phyloP scores from a whole-genome alignment of 2,329 filamentous ascomycete species.

The Cytospora paraplurivora region DNA sequence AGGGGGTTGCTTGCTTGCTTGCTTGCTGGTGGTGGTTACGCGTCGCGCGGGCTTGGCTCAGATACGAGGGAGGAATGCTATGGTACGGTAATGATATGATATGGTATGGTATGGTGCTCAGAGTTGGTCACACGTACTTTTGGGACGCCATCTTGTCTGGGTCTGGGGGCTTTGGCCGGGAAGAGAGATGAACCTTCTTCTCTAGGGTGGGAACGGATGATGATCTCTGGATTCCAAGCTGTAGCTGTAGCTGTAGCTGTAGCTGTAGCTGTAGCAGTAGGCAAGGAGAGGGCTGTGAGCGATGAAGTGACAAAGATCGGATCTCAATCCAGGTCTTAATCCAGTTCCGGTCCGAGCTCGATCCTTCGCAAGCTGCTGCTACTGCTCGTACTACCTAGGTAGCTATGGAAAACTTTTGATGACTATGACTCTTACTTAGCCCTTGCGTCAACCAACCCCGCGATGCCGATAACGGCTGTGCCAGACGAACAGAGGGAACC shows the following conservation, averaged over 20 bases:
- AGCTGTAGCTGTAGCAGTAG: not conserved
- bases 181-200: conserved; percentile 7
- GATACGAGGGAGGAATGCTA: not conserved
- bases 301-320: not conserved
- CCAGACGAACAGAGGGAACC: not conserved
- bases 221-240: conserved; percentile 3
- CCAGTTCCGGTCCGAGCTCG: not conserved
- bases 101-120: not conserved
- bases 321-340: not conserved
- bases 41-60: conserved; percentile 1
- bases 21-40: conserved; percentile 3
- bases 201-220: conserved; percentile 2
- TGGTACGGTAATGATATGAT: not conserved
- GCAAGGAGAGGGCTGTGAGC: not conserved
- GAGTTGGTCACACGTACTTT: conserved; percentile 24
- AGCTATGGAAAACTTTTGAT: not conserved
- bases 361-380: no score
- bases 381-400: no score
- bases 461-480: not conserved
- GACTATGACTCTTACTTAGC: not conserved
- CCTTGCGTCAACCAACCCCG: not conserved
- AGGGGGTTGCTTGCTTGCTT: not conserved
- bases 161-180: conserved; percentile 2
- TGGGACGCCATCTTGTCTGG: conserved; percentile 27
- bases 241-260: no score